Conservation (phyloP, 2,329 filamentous ascomycete genomes). For the Nemania abortiva region DNA sequence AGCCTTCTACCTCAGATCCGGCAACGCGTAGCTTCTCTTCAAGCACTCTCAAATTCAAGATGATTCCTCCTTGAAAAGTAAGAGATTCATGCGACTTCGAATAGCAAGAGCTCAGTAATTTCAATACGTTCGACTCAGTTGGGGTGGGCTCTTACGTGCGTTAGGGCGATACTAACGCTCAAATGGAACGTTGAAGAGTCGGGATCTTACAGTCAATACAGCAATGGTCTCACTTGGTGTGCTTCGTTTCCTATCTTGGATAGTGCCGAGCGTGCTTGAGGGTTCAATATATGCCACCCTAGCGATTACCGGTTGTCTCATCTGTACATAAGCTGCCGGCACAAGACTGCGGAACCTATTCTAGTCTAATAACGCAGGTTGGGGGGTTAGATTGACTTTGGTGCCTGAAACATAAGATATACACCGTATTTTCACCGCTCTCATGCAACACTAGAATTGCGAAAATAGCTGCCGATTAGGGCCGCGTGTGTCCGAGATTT, state of each 20-base stretch:
- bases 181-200: not conserved
- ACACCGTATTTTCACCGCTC: constrained; percentile 21
- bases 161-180: constrained; percentile 19
- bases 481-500: not conserved
- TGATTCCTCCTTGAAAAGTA: too few relatives aligned
- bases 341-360: constrained; percentile 2
- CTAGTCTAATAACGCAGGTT: not conserved
- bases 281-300: constrained; percentile 9
- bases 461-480: not conserved
- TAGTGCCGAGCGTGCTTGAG: not conserved
- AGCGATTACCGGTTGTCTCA: constrained; percentile 28
- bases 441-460: not conserved
- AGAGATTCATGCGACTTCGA: too few relatives aligned
- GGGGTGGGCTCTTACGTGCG: constrained; percentile 29
- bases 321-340: constrained; percentile 8
- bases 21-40: not conserved
- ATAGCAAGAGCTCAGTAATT: not conserved
- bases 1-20: not conserved
- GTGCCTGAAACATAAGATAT: constrained; percentile 13
- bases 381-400: not conserved
- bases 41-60: not conserved
- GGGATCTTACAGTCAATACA: constrained; percentile 34
- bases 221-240: constrained; percentile 21
- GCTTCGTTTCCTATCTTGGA: constrained; percentile 20
- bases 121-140: not conserved